These are phyloP conservation scores for Catenaria anguillulae DNA, from an alignment of 371 early-diverging fungal species.

Conservation along the genomic window DNA sequence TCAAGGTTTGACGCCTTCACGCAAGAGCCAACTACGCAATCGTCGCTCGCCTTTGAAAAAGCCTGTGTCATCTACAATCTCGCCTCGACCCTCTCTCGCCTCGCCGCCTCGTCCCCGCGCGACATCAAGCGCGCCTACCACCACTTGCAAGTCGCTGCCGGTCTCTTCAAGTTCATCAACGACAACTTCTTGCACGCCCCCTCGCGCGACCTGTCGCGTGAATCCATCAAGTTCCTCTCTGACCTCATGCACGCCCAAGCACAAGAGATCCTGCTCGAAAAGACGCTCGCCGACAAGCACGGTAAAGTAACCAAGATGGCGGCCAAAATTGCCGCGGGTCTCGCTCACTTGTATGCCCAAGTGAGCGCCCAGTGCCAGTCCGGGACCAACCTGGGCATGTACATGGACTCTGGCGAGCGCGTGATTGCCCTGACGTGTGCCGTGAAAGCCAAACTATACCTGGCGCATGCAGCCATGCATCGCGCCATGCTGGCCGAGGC, in stretches of 20 bases:
- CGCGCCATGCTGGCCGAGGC: constrained; percentile 55
- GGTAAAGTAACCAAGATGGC: constrained; percentile 33
- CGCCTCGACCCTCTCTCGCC: constrained; percentile 48
- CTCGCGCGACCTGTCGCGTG: constrained; percentile 72
- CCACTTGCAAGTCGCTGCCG: constrained; percentile 83
- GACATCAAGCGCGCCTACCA: constrained; percentile 68
- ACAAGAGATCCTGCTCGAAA: constrained; percentile 83
- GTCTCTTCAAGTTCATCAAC: constrained; percentile 81
- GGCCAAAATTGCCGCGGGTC: constrained; percentile 79
- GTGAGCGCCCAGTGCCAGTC: constrained; percentile 42
- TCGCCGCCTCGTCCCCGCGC: constrained; percentile 19
- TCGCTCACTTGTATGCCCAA: constrained; percentile 55
- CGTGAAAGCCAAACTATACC: constrained; percentile 73
- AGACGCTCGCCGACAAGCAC: constrained; percentile 66
- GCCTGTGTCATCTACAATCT: constrained; percentile 88
- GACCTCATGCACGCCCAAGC: constrained; percentile 86
- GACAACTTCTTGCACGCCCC: constrained; percentile 95
- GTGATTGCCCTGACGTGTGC: constrained; percentile 8
- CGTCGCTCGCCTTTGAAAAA: constrained; percentile 88
- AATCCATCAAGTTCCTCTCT: constrained; percentile 64
- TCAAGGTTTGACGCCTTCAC: too few relatives aligned
- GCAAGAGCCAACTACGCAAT: constrained; percentile 53
- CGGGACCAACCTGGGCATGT: constrained; percentile 10
- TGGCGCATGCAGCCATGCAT: constrained; percentile 67
- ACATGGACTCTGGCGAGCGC: background rate